Evolutionary conservation across 495 filamentous ascomycete species (phyloP), one percentile per base, ranked within the genome.

Genomic region (Penicillium soppii): DNA sequence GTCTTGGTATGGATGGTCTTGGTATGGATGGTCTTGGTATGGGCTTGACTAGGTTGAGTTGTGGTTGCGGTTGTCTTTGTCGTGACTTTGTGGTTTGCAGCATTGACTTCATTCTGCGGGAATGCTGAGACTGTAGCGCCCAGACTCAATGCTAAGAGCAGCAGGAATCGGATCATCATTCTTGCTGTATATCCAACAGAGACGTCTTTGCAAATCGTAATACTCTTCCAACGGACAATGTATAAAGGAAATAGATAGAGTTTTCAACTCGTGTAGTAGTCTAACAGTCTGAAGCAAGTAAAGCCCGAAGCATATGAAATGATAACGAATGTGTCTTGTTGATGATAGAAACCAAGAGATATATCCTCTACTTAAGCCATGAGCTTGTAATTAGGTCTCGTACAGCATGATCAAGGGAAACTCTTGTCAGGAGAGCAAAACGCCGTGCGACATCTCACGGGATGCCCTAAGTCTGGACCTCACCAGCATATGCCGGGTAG

Each of bases 401-500:
- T 16, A 40, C 4, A 40, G 17, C 16, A 30, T 19, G 1, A 15
- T 22, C 36, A n/a, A 30, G 46, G 10, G 7, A 1, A 9, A 16
- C 12, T n/a, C 30, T 16, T n/a, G 12, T 25, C 26, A 40, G 19
- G 16, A 17, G 7, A 30, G 15, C 3, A 21, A 32, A 38, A 2
- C 4, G 15, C 10, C 26, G 37, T 30, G 36, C 38, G 17, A 8
- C 46, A 21, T 30, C 32, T 30, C 36, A 49, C 26, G 26, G 32
- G 46, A 16, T 49, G 35, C 7, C 46, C 46, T 49, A 25, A 35
- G 30, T 40, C n/a, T 7, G 23, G 26, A 48, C 16, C 46, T 40
- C 25, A n/a, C 36, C 21, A 41, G 46, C 35, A 49, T 49, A 49
- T 49, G 36, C 46, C 46, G 1, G 46, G 13, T 35, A 49, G 35